Conservation (phyloP, 768 basidiomycete species). For the Naganishia kalamii region DNA sequence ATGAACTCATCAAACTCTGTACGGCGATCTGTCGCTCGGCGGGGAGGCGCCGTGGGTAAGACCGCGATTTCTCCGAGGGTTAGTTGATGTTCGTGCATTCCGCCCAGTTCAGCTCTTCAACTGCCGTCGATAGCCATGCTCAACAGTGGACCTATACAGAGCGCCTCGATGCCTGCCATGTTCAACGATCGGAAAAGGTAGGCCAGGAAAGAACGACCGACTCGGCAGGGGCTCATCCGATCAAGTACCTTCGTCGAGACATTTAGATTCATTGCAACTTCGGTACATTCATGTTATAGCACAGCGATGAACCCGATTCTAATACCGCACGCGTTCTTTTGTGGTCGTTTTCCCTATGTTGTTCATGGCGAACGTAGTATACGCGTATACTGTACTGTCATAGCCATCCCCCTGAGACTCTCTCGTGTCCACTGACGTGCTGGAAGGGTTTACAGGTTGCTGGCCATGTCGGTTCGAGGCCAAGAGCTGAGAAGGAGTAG, state of each 20-base stretch:
- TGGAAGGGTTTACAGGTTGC: conserved; percentile 22
- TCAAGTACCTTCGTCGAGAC: background rate
- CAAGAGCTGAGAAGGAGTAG: conserved; percentile 53
- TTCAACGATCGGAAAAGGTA: no score
- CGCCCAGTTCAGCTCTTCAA: no score
- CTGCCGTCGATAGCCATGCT: no score
- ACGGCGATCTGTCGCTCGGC: no score
- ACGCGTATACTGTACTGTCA: background rate
- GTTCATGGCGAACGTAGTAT: background rate
- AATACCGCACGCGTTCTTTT: conserved; percentile 5
- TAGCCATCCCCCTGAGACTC: background rate
- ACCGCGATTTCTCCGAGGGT: no score
- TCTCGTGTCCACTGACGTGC: background rate
- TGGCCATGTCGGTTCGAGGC: conserved; percentile 61
- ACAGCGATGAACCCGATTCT: background rate
- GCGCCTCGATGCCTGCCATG: no score
- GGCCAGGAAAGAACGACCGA: no score
- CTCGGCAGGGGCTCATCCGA: no score
- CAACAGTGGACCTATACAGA: no score
- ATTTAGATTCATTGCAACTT: background rate
- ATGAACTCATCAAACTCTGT: no score
- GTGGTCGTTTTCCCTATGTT: background rate
- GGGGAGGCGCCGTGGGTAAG: no score
- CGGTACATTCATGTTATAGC: background rate
- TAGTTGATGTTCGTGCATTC: no score